These are phyloP conservation scores for Aspergillus sclerotialis DNA, from an alignment of 2,329 filamentous ascomycete species.

Conservation along the genomic window DNA sequence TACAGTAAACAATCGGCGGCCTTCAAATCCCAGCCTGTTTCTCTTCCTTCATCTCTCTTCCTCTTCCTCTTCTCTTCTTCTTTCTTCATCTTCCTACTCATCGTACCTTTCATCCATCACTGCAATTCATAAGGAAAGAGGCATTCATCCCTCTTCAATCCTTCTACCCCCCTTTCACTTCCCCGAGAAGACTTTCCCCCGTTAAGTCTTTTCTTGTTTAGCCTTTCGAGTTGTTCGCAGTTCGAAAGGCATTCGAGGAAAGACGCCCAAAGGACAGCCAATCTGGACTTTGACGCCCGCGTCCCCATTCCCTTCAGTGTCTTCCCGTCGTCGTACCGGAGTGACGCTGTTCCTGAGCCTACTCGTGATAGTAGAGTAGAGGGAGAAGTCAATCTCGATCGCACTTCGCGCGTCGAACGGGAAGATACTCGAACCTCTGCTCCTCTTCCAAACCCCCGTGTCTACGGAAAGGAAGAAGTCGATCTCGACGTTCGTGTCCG, in stretches of 20 bases:
- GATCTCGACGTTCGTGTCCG: conserved; percentile 63
- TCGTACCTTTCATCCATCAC: conserved; percentile 11
- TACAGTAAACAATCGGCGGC: conserved; percentile 1
- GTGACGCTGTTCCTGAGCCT: conserved; percentile 59
- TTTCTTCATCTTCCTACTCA: conserved; percentile 11
- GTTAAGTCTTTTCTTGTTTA: conserved; percentile 43
- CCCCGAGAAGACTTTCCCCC: conserved; percentile 31
- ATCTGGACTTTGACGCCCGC: conserved; percentile 99
- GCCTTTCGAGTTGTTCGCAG: conserved; percentile 41
- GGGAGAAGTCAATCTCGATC: conserved; percentile 73
- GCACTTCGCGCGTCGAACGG: conserved; percentile 83
- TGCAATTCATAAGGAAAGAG: too few relatives aligned
- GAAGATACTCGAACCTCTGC: conserved; percentile 78
- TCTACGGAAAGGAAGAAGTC: conserved; percentile 78
- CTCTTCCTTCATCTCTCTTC: conserved; percentile 4
- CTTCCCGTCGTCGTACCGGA: conserved; percentile 97
- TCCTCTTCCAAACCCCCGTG: conserved; percentile 58
- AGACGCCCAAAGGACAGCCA: conserved; percentile 74
- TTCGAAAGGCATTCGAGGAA: conserved; percentile 59
- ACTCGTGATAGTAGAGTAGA: conserved; percentile 79
- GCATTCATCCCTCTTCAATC: too few relatives aligned
- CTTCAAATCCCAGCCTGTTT: conserved; percentile 7
- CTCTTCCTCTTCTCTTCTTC: conserved; percentile 5
- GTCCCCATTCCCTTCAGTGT: conserved; percentile 99
- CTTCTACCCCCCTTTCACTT: conserved; percentile 10